phyloP scores from a whole-genome alignment of 2,329 filamentous ascomycete species.

The Emergomyces pasteurianus region DNA sequence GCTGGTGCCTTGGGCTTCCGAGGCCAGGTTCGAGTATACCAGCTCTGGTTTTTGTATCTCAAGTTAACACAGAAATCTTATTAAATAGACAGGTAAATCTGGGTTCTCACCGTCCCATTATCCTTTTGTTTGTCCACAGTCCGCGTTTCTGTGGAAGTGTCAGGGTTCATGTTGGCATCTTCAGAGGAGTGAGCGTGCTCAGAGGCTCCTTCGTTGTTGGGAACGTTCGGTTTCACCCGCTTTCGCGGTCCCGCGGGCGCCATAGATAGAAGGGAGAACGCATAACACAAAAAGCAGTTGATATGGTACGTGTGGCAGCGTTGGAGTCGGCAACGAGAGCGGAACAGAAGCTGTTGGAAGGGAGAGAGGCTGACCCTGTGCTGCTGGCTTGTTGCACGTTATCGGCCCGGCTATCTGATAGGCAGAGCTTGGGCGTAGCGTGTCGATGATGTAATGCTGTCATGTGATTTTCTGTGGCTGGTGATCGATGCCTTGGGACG shows the following conservation, averaged over 20 bases:
- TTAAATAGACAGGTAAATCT: not conserved
- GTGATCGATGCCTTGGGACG: constrained; percentile 10
- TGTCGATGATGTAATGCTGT: not conserved
- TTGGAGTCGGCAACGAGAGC: not conserved
- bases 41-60: constrained; percentile 19
- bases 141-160: constrained; percentile 9
- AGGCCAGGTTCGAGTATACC: constrained; percentile 37
- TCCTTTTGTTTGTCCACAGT: constrained; percentile 12
- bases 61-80: not conserved
- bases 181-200: constrained; percentile 8
- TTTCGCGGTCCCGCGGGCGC: constrained; percentile 32
- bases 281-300: constrained; percentile 21
- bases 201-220: constrained; percentile 17
- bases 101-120: constrained; percentile 20
- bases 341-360: not conserved
- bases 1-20: constrained; percentile 34
- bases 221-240: constrained; percentile 31
- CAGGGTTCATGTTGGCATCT: constrained; percentile 9
- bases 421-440: not conserved
- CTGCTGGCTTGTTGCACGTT: not conserved
- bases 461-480: not conserved
- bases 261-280: constrained; percentile 21
- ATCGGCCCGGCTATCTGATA: not conserved
- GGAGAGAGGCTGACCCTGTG: not conserved
- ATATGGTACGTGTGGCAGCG: not conserved